Conservation (phyloP, 768 basidiomycete species). For the Amanita fuliginea region DNA sequence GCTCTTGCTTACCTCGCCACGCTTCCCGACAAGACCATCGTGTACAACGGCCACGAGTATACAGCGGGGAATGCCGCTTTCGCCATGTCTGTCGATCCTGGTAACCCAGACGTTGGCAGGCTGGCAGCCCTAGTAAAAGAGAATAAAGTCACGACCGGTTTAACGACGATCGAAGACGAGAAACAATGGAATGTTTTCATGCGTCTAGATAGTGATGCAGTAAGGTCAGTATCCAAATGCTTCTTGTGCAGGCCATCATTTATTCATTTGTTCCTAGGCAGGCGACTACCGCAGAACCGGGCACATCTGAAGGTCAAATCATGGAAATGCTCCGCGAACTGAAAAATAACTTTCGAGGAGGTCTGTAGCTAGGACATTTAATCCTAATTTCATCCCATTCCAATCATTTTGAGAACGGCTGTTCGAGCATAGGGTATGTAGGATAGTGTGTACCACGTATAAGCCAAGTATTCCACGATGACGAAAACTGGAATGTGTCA, state of each 20-base stretch:
- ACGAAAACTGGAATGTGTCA: conserved; percentile 60
- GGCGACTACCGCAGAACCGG: conserved; percentile 27
- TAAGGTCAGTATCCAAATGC: conserved; percentile 32
- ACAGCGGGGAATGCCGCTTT: conserved; percentile 67
- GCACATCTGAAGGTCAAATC: conserved; percentile 38
- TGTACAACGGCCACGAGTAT: conserved; percentile 92
- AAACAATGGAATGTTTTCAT: conserved; percentile 95
- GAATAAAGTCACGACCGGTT: conserved; percentile 62
- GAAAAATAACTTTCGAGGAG: conserved; percentile 81
- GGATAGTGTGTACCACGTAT: conserved; percentile 78
- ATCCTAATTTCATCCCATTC: conserved; percentile 21
- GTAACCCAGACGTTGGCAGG: conserved; percentile 47
- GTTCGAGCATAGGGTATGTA: conserved; percentile 89
- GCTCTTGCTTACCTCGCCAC: conserved; percentile 61
- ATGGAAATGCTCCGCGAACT: conserved; percentile 69
- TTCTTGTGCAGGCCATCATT: not conserved
- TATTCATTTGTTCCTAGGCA: conserved; percentile 27
- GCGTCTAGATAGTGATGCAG: conserved; percentile 53
- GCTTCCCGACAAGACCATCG: conserved; percentile 70
- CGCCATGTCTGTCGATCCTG: conserved; percentile 46
- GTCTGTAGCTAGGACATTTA: not conserved
- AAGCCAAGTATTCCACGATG: conserved; percentile 84
- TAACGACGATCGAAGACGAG: conserved; percentile 87
- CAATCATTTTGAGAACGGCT: conserved; percentile 57
- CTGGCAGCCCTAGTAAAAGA: conserved; percentile 46